Conservation (phyloP, 345 rosid genomes). For the Eucalyptus urophylla region DNA sequence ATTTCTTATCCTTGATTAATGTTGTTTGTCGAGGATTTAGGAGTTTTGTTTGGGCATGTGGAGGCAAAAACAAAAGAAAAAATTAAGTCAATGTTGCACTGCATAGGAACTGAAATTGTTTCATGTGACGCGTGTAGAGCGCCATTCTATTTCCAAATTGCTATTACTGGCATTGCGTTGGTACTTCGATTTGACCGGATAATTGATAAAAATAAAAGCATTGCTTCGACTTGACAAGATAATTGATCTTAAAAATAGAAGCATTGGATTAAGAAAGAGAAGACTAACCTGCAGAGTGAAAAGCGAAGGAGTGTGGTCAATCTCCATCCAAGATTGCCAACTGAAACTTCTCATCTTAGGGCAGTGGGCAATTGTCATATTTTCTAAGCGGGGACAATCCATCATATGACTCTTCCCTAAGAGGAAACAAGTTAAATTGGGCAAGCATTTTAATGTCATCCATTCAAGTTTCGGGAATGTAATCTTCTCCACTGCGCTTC, state of each 20-base stretch:
- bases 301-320: neutral
- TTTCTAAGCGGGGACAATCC: accelerated
- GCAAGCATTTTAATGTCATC: accelerated
- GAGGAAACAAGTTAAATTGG: neutral
- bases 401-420: accelerated
- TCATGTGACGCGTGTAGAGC: neutral
- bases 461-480: accelerated
- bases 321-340: neutral
- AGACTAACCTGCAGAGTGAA: neutral
- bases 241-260: too few relatives aligned
- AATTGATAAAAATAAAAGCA: too few relatives aligned
- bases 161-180: neutral
- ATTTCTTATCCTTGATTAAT: neutral
- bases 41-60: too few relatives aligned
- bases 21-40: accelerated
- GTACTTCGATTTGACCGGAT: too few relatives aligned
- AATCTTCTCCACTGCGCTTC: accelerated
- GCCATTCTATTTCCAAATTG: too few relatives aligned
- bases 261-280: neutral
- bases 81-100: neutral
- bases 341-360: neutral
- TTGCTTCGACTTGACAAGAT: too few relatives aligned
- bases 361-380: accelerated
- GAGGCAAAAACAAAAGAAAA: too few relatives aligned
- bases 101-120: neutral